Conservation (phyloP, 2,329 filamentous ascomycete species). For the Verticillium isaacii region DNA sequence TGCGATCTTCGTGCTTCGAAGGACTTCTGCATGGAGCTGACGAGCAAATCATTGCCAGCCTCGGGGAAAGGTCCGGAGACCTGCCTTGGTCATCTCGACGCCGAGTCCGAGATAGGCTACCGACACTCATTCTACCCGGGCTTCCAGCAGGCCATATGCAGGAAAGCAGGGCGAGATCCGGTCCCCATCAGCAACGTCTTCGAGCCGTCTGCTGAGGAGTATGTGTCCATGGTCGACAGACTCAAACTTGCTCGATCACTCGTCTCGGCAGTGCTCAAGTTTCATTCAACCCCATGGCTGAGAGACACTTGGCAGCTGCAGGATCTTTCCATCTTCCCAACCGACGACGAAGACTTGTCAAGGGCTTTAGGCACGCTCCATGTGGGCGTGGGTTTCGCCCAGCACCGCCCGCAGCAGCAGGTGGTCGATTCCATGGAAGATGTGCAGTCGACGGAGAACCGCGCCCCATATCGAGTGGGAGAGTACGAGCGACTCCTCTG, state of each 20-base stretch:
- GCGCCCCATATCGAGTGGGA: not conserved
- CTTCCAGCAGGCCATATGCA: not conserved
- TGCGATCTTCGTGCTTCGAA: constrained; percentile 1
- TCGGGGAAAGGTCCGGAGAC: not conserved
- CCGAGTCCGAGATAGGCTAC: not conserved
- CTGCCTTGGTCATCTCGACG: constrained; percentile 5
- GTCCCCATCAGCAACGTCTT: not conserved
- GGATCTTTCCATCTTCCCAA: constrained; percentile 4
- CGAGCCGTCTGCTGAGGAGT: not conserved
- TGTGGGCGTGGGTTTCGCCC: constrained; percentile 3
- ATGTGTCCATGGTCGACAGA: not conserved
- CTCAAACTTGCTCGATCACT: not conserved
- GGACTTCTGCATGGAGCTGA: constrained; percentile 6
- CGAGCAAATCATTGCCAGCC: not conserved
- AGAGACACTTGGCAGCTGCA: constrained; percentile 3
- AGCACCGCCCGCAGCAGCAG: not conserved
- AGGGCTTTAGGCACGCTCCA: constrained; percentile 1
- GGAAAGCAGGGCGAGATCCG: not conserved
- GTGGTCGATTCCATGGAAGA: not conserved
- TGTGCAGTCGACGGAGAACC: not conserved
- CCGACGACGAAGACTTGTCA: not conserved
- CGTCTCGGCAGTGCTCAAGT: constrained; percentile 3
- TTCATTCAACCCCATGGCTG: constrained; percentile 7
- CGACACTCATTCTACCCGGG: constrained; percentile 6
- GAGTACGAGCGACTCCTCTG: constrained; percentile 11